phyloP scores from a whole-genome alignment of 2,329 filamentous ascomycete species.

The Sphaerostilbella broomeana region DNA sequence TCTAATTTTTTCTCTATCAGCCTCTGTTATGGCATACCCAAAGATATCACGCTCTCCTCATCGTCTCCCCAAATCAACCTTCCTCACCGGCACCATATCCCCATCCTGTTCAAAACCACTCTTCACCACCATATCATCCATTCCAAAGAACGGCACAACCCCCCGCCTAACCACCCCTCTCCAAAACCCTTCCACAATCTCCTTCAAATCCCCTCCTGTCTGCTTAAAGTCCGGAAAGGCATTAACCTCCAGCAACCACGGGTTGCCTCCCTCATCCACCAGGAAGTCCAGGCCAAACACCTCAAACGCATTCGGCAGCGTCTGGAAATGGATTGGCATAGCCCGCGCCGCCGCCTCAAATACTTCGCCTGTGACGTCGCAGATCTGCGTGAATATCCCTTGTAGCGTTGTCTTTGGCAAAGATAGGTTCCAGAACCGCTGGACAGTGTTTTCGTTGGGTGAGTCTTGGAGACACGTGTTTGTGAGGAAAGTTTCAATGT shows the following conservation, averaged over 20 bases:
- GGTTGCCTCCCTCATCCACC: slow-evolving; percentile 55
- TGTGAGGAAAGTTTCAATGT: slow-evolving; percentile 73
- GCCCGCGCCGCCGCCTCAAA: slow-evolving; percentile 81
- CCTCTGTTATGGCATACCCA: too few species aligned
- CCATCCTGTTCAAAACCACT: slow-evolving; percentile 25
- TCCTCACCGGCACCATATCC: slow-evolving; percentile 46
- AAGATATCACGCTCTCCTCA: slow-evolving; percentile 15
- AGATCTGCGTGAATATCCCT: slow-evolving; percentile 67
- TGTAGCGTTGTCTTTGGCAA: slow-evolving; percentile 47
- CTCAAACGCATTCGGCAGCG: slow-evolving; percentile 83
- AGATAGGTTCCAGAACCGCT: slow-evolving; percentile 64
- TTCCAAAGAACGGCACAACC: slow-evolving; percentile 60
- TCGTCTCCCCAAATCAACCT: slow-evolving; percentile 46
- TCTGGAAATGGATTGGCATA: slow-evolving; percentile 89
- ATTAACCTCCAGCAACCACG: slow-evolving; percentile 86
- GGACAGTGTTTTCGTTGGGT: slow-evolving; percentile 57
- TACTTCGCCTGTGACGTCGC: slow-evolving; percentile 62
- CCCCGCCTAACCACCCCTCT: slow-evolving; percentile 62
- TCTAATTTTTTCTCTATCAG: too few species aligned
- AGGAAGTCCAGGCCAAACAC: slow-evolving; percentile 88
- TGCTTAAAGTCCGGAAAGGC: slow-evolving; percentile 95
- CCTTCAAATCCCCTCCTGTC: slow-evolving; percentile 73
- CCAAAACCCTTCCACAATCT: slow-evolving; percentile 70
- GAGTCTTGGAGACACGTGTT: slow-evolving; percentile 85
- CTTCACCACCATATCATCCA: slow-evolving; percentile 19